phyloP scores from a whole-genome alignment of 2,329 filamentous ascomycete species.

The Chaetomiaceae sp. region DNA sequence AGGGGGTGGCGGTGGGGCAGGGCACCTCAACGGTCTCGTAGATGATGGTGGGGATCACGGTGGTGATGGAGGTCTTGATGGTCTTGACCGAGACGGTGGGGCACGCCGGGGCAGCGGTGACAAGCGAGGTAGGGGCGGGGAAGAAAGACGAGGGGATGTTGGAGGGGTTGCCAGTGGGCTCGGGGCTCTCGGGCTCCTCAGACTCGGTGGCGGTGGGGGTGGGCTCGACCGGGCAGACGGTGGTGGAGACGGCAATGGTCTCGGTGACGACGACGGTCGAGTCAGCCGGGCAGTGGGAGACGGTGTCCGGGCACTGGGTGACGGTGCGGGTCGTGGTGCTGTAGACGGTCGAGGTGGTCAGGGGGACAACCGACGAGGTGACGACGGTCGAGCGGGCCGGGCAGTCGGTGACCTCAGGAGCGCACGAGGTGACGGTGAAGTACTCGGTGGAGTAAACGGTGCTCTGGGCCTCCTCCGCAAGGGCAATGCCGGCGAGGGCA shows the following conservation, averaged over 20 bases:
- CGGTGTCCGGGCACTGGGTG: constrained; percentile 55
- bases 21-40: constrained; percentile 43
- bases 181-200: not conserved
- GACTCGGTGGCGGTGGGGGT: constrained; percentile 3
- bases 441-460: constrained; percentile 55
- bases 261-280: constrained; percentile 37
- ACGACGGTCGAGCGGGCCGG: constrained; percentile 32
- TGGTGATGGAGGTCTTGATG: constrained; percentile 53
- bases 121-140: constrained; percentile 22
- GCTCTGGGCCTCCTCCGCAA: constrained; percentile 28
- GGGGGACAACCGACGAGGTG: constrained; percentile 29
- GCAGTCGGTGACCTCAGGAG: constrained; percentile 49
- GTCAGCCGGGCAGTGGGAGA: constrained; percentile 56
- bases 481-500: constrained; percentile 44
- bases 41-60: constrained; percentile 50
- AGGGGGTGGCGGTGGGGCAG: constrained; percentile 35
- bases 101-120: constrained; percentile 29
- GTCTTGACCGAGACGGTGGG: constrained; percentile 42
- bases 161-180: constrained; percentile 17
- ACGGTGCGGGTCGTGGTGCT: constrained; percentile 55
- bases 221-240: constrained; percentile 37
- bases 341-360: constrained; percentile 49
- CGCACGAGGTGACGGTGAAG: constrained; percentile 58
- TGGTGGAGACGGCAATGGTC: constrained; percentile 40
- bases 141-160: constrained; percentile 27